Evolutionary conservation across 176 grass and related monocot genomes (phyloP).

Genomic region (Aegilops longissima): DNA sequence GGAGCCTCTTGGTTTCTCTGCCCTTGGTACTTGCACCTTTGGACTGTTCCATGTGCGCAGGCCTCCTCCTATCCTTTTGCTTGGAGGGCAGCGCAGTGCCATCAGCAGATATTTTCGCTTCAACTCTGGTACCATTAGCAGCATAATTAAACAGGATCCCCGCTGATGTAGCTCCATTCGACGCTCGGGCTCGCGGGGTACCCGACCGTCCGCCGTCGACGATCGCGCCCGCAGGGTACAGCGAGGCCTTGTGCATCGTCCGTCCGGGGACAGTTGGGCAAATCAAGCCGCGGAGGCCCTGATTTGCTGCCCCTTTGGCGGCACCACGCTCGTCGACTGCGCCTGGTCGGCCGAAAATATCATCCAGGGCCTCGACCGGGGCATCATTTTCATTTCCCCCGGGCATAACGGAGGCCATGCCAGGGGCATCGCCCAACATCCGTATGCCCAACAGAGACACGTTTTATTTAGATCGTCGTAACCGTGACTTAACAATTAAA

Average conservation of each 20-base stretch:
- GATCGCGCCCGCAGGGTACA: background rate
- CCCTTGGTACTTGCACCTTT: conserved; percentile 34
- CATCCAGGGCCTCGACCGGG: background rate
- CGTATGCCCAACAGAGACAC: background rate
- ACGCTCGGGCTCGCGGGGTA: too few species aligned
- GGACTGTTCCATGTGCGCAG: background rate
- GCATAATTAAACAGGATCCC: background rate
- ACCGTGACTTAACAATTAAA: background rate
- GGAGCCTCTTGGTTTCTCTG: background rate
- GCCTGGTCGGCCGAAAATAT: conserved; percentile 13
- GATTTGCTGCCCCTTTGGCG: background rate
- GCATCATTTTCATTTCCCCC: background rate
- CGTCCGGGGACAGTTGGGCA: conserved; percentile 20
- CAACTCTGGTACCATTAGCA: background rate
- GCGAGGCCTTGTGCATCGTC: background rate
- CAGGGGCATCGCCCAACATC: background rate
- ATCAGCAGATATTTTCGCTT: background rate
- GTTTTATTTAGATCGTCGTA: background rate
- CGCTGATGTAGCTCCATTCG: background rate
- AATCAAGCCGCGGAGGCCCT: background rate
- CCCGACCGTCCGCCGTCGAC: too few species aligned
- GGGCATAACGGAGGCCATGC: too few species aligned
- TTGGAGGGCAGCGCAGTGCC: background rate
- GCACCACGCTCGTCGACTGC: conserved; percentile 20
- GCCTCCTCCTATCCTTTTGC: background rate